A percentile compares a stretch with the other conserved stretches of the same genome.
phyloP scores from a whole-genome alignment of 78 protist genomes.

The Blattamonas nauphoetae region DNA sequence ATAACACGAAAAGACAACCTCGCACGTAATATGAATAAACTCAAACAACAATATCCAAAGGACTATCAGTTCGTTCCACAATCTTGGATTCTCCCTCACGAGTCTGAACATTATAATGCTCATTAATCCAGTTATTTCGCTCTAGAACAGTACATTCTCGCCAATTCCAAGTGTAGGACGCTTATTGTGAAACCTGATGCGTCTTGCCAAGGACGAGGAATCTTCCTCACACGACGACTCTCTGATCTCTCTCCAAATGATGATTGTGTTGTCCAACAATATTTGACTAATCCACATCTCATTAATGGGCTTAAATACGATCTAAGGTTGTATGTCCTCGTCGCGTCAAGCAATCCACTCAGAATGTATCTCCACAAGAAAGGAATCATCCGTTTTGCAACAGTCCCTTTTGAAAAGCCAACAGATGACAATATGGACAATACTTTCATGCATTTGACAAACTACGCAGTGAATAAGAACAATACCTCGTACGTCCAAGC shows the following conservation, averaged over 20 bases:
- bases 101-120: background rate
- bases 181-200: constrained; percentile 34
- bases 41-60: background rate
- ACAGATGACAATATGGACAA: background rate
- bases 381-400: background rate
- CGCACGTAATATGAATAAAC: constrained; percentile 30
- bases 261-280: constrained; percentile 21
- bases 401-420: background rate
- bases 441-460: background rate
- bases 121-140: background rate
- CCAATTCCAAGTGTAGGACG: background rate
- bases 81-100: constrained; percentile 37
- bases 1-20: constrained; percentile 40
- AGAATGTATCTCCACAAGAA: background rate
- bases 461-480: background rate
- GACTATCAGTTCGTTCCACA: constrained; percentile 30
- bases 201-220: constrained; percentile 37
- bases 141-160: background rate
- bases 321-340: background rate
- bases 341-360: background rate
- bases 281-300: background rate
- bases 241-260: background rate
- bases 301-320: background rate
- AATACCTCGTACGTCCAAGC: background rate
- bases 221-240: constrained; percentile 6